Conservation (phyloP, 768 basidiomycete species). For the Leccinum longicurvipes region DNA sequence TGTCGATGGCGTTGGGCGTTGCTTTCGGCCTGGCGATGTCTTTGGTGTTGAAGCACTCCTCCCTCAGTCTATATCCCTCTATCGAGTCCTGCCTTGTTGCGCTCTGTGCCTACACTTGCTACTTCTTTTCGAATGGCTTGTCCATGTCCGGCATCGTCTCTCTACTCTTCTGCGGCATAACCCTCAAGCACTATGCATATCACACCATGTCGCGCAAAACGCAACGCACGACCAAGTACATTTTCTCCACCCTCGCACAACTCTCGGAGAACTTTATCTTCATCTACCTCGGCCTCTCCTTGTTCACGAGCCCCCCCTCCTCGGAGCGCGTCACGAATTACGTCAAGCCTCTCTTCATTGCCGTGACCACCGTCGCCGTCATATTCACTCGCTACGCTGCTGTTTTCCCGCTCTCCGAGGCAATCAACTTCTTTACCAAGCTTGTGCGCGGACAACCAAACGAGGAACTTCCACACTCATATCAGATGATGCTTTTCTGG, state of each 20-base stretch:
- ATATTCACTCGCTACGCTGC: conserved; percentile 93
- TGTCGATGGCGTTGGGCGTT: conserved; percentile 93
- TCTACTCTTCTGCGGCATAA: conserved; percentile 97
- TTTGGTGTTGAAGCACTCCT: conserved; percentile 91
- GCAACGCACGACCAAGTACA: conserved; percentile 91
- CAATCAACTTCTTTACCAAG: conserved; percentile 88
- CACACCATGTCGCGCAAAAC: conserved; percentile 98
- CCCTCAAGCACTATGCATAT: conserved; percentile 99
- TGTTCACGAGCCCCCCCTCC: conserved; percentile 88
- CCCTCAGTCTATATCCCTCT: conserved; percentile 79
- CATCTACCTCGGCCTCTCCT: conserved; percentile 93
- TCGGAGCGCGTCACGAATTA: conserved; percentile 76
- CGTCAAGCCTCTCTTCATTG: conserved; percentile 93
- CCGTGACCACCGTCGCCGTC: conserved; percentile 87
- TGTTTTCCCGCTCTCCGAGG: conserved; percentile 92
- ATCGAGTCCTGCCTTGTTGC: conserved; percentile 98
- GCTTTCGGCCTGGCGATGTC: conserved; percentile 88
- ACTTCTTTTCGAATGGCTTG: conserved; percentile 97
- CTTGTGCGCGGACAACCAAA: conserved; percentile 81
- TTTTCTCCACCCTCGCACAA: conserved; percentile 91
- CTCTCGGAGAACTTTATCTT: conserved; percentile 99
- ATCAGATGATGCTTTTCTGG: conserved; percentile 99
- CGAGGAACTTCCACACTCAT: conserved; percentile 94
- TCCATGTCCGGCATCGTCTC: conserved; percentile 97
- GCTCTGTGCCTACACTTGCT: conserved; percentile 92